Base-by-base conservation (phyloP, 164 flowering plant species). In the Berberis thunbergii region DNA sequence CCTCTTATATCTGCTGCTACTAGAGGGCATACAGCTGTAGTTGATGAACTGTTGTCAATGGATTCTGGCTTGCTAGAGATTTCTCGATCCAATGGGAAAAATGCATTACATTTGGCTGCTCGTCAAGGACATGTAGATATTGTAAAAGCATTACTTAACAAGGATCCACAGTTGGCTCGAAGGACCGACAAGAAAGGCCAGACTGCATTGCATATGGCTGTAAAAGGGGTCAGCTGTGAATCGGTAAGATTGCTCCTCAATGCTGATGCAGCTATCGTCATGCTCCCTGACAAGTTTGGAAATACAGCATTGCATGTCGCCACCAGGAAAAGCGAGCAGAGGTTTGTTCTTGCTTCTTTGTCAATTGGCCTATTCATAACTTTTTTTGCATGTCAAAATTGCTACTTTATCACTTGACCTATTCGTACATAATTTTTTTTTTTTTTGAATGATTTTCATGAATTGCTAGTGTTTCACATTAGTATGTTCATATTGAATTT, bases 141-240 rank as follows among this genome's bases (percentile, higher is more conserved):
- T 67, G 90, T 87, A 39, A 81, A 76, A 60, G 85, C 86, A 40
- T 70, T 89, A 71, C 87, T 89, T 1, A 75, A 76, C 13, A 83
- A 79, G 67, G 89, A 86, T 78, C 78, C 88, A 41, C 91, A 83
- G 13, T 65, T 89, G 78, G 94, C 91, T 12, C 80, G 88, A 46
- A 80, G 83, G 65, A 87, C 79, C 50, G 97, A 89, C 72, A 89
- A 86, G 80, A 89, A 89, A 70, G 88, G 97, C 44, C 97, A 89
- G 67, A 89, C 94, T 54, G 86, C 97, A 9, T 64, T 89, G 67
- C 97, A 89, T 69, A 87, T 87, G 97, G 97, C 91, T 66, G 97
- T 86, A 7, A 89, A 89, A 80, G 97, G 97, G 63, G 70, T 68
- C 61, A 83, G 73, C 78, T 76, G 78, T 74, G 88, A 87, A 60